These are phyloP conservation scores for Fusarium armeniacum DNA, from an alignment of 2,329 filamentous ascomycete genomes.

Conservation along the genomic window DNA sequence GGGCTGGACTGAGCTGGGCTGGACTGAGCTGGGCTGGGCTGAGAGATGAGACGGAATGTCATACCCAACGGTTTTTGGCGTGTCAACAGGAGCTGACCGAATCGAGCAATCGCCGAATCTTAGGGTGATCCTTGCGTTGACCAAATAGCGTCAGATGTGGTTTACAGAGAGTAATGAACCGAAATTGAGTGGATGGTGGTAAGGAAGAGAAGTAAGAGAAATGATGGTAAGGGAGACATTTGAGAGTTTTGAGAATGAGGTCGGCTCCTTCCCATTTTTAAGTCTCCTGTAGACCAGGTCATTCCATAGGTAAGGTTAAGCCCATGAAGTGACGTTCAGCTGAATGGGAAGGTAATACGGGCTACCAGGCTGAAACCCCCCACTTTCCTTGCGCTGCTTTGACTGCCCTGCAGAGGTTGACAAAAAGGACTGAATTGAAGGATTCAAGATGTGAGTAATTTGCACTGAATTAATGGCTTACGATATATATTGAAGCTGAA, in stretches of 20 bases:
- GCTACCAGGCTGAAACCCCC: constrained; percentile 40
- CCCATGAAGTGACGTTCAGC: constrained; percentile 32
- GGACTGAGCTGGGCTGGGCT: constrained; percentile 45
- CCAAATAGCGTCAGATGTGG: constrained; percentile 23
- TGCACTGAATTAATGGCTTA: too few relatives aligned
- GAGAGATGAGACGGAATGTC: constrained; percentile 20
- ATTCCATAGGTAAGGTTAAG: constrained; percentile 9
- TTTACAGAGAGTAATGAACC: not conserved
- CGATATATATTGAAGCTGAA: too few relatives aligned
- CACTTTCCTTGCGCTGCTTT: constrained; percentile 21
- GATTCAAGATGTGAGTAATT: not conserved
- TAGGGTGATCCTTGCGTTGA: constrained; percentile 29
- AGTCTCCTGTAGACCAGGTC: not conserved
- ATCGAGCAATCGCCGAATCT: constrained; percentile 48
- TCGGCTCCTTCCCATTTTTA: constrained; percentile 39
- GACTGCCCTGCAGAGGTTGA: constrained; percentile 1
- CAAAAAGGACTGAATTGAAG: constrained; percentile 5
- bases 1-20: constrained; percentile 44
- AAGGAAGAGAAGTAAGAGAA: not conserved
- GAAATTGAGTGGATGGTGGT: constrained; percentile 16
- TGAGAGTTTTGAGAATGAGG: constrained; percentile 16
- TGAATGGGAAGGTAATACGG: constrained; percentile 33
- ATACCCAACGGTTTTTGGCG: constrained; percentile 36
- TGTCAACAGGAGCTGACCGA: constrained; percentile 41
- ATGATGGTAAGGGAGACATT: constrained; percentile 2